Conservation (phyloP, 139 green algal species). For the Coelastrella sp. region DNA sequence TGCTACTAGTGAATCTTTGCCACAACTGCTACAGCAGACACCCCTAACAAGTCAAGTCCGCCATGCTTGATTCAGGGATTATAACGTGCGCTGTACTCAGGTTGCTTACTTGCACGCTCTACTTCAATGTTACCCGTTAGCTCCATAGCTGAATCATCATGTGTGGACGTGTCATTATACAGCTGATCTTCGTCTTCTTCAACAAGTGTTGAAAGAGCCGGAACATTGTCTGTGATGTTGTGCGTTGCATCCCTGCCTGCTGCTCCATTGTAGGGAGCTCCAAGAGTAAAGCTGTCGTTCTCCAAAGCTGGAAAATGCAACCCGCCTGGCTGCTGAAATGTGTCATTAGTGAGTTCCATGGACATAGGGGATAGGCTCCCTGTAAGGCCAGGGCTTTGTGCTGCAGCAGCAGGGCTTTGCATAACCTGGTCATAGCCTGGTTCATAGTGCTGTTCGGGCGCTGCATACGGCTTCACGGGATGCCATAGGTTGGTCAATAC, state of each 20-base stretch:
- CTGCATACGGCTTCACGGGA: slow-evolving; percentile 13
- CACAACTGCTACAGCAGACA: too few relatives aligned
- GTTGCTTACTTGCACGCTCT: too few relatives aligned
- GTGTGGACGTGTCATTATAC: slow-evolving; percentile 10
- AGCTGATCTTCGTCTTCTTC: slow-evolving; percentile 78
- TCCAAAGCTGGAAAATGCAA: slow-evolving; percentile 21
- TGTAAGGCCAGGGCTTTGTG: slow-evolving; percentile 7
- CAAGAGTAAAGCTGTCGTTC: slow-evolving; percentile 28
- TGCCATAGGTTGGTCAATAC: neutral
- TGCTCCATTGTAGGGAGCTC: neutral
- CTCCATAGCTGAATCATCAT: slow-evolving; percentile 40
- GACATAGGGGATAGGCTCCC: slow-evolving; percentile 52
- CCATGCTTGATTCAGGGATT: too few relatives aligned
- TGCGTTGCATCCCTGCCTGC: slow-evolving; percentile 44
- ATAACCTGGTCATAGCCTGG: neutral
- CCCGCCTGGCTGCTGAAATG: slow-evolving; percentile 44
- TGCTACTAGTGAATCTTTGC: neutral
- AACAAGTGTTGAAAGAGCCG: slow-evolving; percentile 77
- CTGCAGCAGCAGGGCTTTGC: neutral
- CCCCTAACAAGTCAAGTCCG: too few relatives aligned
- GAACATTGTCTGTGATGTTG: slow-evolving; percentile 81
- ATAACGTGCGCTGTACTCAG: too few relatives aligned
- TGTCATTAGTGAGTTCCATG: slow-evolving; percentile 73
- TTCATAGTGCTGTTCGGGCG: slow-evolving; percentile 1
- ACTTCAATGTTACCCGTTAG: slow-evolving; percentile 37